Evolutionary conservation across 495 filamentous ascomycete species (phyloP).

Genomic region (Friedmanniomyces simplex): DNA sequence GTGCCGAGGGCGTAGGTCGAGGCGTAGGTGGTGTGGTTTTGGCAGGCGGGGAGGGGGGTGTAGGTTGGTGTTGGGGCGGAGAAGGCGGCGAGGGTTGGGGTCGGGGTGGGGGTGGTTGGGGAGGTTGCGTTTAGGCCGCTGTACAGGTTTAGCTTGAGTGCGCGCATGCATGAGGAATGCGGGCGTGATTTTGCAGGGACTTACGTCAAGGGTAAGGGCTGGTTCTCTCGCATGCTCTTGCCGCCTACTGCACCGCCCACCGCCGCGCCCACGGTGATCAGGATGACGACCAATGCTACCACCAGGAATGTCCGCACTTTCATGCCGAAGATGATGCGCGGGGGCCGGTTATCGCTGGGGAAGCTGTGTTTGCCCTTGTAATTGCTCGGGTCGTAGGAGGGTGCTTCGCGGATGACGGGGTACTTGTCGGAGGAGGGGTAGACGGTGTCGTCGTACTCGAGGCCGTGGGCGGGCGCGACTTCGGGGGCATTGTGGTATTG

Average conservation of each 20-base stretch:
- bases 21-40: slow-evolving; percentile 12
- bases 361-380: slow-evolving; percentile 20
- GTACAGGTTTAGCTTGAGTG: slow-evolving; percentile 1
- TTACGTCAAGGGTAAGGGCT: too few relatives aligned
- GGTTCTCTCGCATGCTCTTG: slow-evolving; percentile 6
- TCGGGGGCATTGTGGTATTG: slow-evolving; percentile 24
- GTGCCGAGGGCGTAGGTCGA: not conserved
- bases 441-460: slow-evolving; percentile 21
- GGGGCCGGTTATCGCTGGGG: slow-evolving; percentile 16
- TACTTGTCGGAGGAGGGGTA: slow-evolving; percentile 21
- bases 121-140: not conserved
- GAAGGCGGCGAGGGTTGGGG: slow-evolving; percentile 3
- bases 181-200: too few relatives aligned
- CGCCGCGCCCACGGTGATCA: slow-evolving; percentile 16
- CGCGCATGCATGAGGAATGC: slow-evolving; percentile 10
- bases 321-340: slow-evolving; percentile 22
- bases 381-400: slow-evolving; percentile 12
- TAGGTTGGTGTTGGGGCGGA: slow-evolving; percentile 17
- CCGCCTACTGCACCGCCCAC: slow-evolving; percentile 20
- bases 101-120: not conserved
- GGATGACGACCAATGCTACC: slow-evolving; percentile 13
- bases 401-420: slow-evolving; percentile 15
- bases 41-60: slow-evolving; percentile 13
- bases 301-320: slow-evolving; percentile 20
- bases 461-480: slow-evolving; percentile 21